Percentiles rank a stretch among this genome's conserved stretches.
Evolutionary conservation across 257 asterid species (phyloP).

Genomic region (Euphrasia confusa): DNA sequence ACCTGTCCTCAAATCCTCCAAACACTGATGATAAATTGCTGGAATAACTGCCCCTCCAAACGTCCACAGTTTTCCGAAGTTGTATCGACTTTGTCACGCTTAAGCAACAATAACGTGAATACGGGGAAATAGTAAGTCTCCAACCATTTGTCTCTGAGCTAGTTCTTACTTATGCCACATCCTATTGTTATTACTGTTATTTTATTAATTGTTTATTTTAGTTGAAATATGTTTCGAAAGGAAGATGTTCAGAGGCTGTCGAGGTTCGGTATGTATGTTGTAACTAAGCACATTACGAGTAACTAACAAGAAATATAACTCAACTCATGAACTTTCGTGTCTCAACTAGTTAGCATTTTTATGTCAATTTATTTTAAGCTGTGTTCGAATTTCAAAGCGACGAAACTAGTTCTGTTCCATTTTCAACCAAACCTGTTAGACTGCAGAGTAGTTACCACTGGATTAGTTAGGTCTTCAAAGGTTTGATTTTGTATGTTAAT

Average conservation of each 20-base stretch:
- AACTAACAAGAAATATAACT: too few relatives aligned
- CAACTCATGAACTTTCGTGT: too few relatives aligned
- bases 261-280: too few relatives aligned
- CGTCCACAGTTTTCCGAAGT: conserved; percentile 89
- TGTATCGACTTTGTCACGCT: conserved; percentile 42
- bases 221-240: conserved; percentile 16
- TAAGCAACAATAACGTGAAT: conserved; percentile 34
- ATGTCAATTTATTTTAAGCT: too few relatives aligned
- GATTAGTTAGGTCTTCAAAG: too few relatives aligned
- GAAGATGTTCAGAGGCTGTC: conserved; percentile 12
- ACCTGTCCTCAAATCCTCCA: conserved; percentile 72
- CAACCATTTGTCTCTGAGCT: conserved; percentile 11
- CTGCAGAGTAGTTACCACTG: too few relatives aligned
- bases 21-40: conserved; percentile 74
- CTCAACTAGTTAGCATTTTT: too few relatives aligned
- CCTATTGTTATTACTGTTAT: conserved; percentile 21
- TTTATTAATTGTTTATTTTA: neutral
- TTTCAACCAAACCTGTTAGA: too few relatives aligned
- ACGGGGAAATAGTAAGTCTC: conserved; percentile 41
- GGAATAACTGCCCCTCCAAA: conserved; percentile 82
- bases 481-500: too few relatives aligned
- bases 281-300: too few relatives aligned
- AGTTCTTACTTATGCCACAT: conserved; percentile 18
- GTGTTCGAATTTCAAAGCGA: too few relatives aligned
- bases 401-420: too few relatives aligned